These are phyloP conservation scores for Nigrospora sphaerica DNA, from an alignment of 2,329 filamentous ascomycete genomes.

Conservation along the genomic window DNA sequence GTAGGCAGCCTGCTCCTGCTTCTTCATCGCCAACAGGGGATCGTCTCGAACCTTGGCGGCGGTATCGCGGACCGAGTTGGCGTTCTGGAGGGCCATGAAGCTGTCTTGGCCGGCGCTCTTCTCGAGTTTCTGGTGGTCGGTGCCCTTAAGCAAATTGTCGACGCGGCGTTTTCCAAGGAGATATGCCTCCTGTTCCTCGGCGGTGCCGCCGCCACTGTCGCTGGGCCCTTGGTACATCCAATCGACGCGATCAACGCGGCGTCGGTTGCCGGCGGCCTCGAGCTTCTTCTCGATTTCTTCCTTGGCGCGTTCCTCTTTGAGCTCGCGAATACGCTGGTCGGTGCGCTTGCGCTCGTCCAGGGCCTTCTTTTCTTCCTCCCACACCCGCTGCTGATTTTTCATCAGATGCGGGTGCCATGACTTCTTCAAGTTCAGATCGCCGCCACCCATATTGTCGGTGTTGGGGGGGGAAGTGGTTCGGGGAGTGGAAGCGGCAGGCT, in stretches of 20 bases:
- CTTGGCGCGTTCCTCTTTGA: constrained; percentile 86
- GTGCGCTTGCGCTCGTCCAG: constrained; percentile 92
- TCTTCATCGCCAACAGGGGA: constrained; percentile 87
- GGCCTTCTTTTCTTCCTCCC: constrained; percentile 85
- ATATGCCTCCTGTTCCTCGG: constrained; percentile 90
- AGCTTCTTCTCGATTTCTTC: constrained; percentile 88
- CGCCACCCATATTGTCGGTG: constrained; percentile 64
- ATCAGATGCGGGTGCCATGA: constrained; percentile 89
- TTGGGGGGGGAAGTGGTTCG: constrained; percentile 2
- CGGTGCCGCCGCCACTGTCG: constrained; percentile 64
- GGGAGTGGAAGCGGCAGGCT: background rate
- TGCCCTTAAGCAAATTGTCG: constrained; percentile 72
- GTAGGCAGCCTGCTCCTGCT: constrained; percentile 77
- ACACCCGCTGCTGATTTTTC: constrained; percentile 86
- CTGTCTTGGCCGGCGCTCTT: constrained; percentile 60
- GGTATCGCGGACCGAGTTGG: constrained; percentile 71
- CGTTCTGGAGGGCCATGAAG: constrained; percentile 56
- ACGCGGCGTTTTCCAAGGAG: constrained; percentile 87
- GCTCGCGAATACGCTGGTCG: constrained; percentile 84
- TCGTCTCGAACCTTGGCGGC: constrained; percentile 84
- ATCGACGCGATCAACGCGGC: constrained; percentile 76
- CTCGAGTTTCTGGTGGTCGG: constrained; percentile 72
- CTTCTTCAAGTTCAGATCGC: constrained; percentile 91
- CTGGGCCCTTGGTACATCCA: constrained; percentile 97
- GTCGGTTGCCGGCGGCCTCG: constrained; percentile 78